Conservation (phyloP, 345 rosid species). For the Orychophragmus violaceus region DNA sequence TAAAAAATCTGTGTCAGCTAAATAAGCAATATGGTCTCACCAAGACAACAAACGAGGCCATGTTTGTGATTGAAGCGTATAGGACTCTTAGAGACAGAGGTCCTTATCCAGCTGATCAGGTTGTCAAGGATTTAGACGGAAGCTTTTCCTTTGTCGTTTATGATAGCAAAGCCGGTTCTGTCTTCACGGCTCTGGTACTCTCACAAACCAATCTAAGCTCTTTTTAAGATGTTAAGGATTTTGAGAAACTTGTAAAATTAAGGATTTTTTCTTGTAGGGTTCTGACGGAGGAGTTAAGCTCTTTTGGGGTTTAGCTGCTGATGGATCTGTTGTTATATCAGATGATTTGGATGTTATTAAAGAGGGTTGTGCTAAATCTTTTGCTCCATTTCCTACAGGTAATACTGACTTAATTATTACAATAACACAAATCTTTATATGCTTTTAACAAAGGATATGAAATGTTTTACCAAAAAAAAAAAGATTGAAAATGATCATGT, state of each 20-base stretch:
- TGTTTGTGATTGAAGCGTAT: constrained; percentile 81
- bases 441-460: too few species aligned
- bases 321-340: constrained; percentile 83
- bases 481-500: neutral
- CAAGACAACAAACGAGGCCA: constrained; percentile 69
- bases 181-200: constrained; percentile 79
- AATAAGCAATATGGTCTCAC: constrained; percentile 75
- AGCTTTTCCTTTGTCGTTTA: constrained; percentile 85
- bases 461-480: too few species aligned
- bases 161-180: constrained; percentile 68
- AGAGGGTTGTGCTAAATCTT: constrained; percentile 92
- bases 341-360: constrained; percentile 77
- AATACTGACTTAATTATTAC: neutral
- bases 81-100: constrained; percentile 87
- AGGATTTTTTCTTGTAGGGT: constrained; percentile 44
- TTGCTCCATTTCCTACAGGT: constrained; percentile 86
- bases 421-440: neutral
- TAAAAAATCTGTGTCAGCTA: constrained; percentile 61
- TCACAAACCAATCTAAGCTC: neutral
- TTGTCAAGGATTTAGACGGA: constrained; percentile 89
- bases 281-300: constrained; percentile 78
- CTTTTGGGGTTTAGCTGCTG: constrained; percentile 87
- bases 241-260: neutral
- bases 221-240: neutral
- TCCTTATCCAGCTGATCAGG: constrained; percentile 93